A percentile compares a stretch with the other conserved stretches of the same genome.
Conservation (phyloP, 495 filamentous ascomycete species). For the Talaromyces thailandensis region DNA sequence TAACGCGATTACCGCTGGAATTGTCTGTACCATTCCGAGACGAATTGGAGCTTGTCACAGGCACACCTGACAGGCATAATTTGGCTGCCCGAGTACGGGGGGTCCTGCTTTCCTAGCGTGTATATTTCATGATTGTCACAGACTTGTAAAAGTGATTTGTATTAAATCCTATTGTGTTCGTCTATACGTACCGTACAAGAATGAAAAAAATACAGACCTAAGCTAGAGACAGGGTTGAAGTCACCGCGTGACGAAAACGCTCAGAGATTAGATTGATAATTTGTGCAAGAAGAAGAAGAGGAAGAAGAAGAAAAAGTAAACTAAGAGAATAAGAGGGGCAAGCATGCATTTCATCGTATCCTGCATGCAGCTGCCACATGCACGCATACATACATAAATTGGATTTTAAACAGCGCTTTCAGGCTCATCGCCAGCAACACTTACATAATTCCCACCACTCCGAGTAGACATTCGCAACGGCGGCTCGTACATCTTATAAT, state of each 20-base stretch:
- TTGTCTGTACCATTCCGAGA: background rate
- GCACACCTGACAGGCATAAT: background rate
- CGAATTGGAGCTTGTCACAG: too few relatives aligned
- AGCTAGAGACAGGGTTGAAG: background rate
- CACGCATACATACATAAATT: background rate
- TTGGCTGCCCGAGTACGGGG: background rate
- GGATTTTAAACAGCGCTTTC: slow-evolving; percentile 11
- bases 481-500: slow-evolving; percentile 80
- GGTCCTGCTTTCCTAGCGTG: background rate
- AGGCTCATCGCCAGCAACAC: slow-evolving; percentile 31
- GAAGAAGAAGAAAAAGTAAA: background rate
- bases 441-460: slow-evolving; percentile 20
- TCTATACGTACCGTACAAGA: background rate
- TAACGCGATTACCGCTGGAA: background rate
- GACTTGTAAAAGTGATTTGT: background rate
- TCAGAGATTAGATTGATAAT: background rate
- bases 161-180: background rate
- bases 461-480: slow-evolving; percentile 52
- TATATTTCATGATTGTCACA: background rate
- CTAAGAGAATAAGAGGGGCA: background rate
- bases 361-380: background rate
- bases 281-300: background rate
- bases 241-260: background rate
- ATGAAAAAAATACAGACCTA: background rate
- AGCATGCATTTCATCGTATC: background rate